Evolutionary conservation across 345 rosid species (phyloP), one percentile per base, ranked within the genome.

Genomic region (Dipteronia dyeriana): DNA sequence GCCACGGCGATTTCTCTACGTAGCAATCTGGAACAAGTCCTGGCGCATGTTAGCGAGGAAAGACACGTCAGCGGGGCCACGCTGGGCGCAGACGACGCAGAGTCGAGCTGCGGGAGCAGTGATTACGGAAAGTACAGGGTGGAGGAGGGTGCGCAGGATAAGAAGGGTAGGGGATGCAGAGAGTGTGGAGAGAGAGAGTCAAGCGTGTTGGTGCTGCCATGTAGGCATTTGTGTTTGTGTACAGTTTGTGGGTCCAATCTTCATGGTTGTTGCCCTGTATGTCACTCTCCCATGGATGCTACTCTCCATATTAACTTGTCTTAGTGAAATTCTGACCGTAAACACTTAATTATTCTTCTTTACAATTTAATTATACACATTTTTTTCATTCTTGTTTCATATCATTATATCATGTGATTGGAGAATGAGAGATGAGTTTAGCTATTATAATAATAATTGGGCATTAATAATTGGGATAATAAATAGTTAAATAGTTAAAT

Each of bases 191-290:
- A 80, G 82, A 83, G 75, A 80, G 95, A 92, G 61, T 79, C 93
- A 6, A 82, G 92, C 66, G 97, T 92, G 84, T 51, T 94, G 91
- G 76, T 94, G 81, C 74, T 92, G 81, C 97, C 98, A 53, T 94
- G 98, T 84, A 83, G 95, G 82, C 98, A 94, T 82, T 84, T 94
- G 51, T 90, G 98, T 88, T 85, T 94, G 70, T 92, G 97, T 80
- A 59, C 91, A 64, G 76, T 84, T 38, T 87, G 97, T 79, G 91
- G 94, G 85, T 90, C 90, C 83, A 82, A 73, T 76, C 74, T 85
- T 67, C 69, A 81, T 63, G 87, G 75, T 2, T 76, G 82, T 65
- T 86, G 88, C 80, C 92, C 90, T 70, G 85, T 81, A 39, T 91
- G 94, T 61, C 68, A 86, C 70, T 76, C 84, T 70, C 80, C 63